Evolutionary conservation across 176 grass and related monocot genomes (phyloP).

Genomic region (Olyra latifolia): DNA sequence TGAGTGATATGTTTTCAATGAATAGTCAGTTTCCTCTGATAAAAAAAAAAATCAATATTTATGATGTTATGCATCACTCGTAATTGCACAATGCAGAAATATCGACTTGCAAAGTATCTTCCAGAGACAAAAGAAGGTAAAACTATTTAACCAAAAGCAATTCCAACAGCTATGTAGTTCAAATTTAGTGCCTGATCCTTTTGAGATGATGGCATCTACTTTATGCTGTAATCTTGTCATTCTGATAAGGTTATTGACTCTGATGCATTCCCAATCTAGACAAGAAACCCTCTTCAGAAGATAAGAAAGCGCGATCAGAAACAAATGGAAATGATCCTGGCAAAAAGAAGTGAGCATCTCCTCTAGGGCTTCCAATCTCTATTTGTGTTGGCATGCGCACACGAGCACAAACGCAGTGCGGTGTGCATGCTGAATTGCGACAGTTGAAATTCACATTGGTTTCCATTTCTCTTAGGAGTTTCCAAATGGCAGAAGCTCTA

Average conservation of each 20-base stretch:
- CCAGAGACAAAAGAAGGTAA: conserved; percentile 85
- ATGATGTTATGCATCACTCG: not conserved
- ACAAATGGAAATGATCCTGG: conserved; percentile 21
- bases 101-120: conserved; percentile 63
- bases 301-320: conserved; percentile 45
- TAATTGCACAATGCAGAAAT: conserved; percentile 58
- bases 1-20: conserved; percentile 4
- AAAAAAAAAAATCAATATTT: not conserved
- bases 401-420: not conserved
- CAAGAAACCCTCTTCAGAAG: conserved; percentile 54
- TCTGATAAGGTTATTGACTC: not conserved
- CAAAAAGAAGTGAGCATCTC: conserved; percentile 54
- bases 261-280: conserved; percentile 45
- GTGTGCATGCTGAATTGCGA: not conserved
- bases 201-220: not conserved
- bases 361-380: not conserved
- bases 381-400: not conserved
- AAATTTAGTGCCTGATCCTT: not conserved
- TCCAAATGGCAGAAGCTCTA: conserved; percentile 66
- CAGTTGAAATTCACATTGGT: not conserved
- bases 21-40: not conserved
- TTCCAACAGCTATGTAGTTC: not conserved
- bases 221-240: not conserved
- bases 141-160: not conserved
- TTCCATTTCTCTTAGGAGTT: conserved; percentile 42